Percentiles rank a stretch among this genome's conserved stretches.
Conservation (phyloP, 805 yeast genomes). For the Yarrowia sp. region DNA sequence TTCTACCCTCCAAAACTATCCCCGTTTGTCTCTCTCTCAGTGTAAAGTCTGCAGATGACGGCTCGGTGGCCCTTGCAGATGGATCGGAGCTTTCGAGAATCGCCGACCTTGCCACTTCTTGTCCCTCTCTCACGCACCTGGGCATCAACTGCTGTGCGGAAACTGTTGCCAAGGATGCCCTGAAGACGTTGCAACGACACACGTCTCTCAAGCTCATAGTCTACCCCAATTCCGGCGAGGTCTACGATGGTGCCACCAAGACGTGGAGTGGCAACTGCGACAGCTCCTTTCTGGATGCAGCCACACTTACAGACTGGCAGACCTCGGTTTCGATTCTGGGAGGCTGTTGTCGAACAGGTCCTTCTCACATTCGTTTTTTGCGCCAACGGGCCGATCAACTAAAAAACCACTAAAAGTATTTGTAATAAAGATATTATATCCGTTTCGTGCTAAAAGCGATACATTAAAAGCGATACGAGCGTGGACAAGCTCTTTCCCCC, state of each 20-base stretch:
- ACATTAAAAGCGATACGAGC: conserved; percentile 16
- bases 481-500: neutral
- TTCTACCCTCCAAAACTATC: neutral
- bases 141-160: conserved; percentile 76
- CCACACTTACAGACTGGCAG: conserved; percentile 56
- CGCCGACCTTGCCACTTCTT: conserved; percentile 9
- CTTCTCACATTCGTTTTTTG: conserved; percentile 52
- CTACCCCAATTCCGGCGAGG: conserved; percentile 81
- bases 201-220: conserved; percentile 56
- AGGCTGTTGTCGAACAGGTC: conserved; percentile 78
- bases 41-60: conserved; percentile 49
- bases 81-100: conserved; percentile 48
- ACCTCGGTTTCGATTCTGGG: conserved; percentile 59
- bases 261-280: conserved; percentile 50
- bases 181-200: conserved; percentile 49
- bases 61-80: conserved; percentile 54
- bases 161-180: conserved; percentile 53
- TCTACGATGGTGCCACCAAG: conserved; percentile 59
- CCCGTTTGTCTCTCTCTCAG: conserved; percentile 61
- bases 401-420: neutral
- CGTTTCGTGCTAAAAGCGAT: neutral
- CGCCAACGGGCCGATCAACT: neutral
- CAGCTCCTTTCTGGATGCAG: conserved; percentile 51
- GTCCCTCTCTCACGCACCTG: conserved; percentile 50
- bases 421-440: neutral